Conservation (phyloP, 2,329 filamentous ascomycete genomes). For the Curvularia sp. region DNA sequence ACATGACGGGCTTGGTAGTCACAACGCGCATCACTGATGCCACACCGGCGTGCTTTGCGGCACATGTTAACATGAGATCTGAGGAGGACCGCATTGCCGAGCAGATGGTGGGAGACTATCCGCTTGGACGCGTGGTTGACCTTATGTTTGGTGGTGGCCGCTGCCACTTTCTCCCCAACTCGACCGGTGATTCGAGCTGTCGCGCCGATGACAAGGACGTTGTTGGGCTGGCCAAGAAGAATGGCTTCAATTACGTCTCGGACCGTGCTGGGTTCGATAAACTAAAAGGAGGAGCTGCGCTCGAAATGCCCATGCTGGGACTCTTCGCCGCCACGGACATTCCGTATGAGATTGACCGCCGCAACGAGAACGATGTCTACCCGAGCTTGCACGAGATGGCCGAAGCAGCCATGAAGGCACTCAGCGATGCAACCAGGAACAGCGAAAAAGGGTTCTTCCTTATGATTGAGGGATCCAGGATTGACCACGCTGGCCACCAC, state of each 20-base stretch:
- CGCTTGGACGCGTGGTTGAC: slow-evolving; percentile 86
- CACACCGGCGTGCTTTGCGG: slow-evolving; percentile 92
- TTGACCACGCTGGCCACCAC: slow-evolving; percentile 85
- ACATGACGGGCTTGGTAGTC: slow-evolving; percentile 91
- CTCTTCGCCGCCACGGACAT: slow-evolving; percentile 84
- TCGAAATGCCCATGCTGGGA: slow-evolving; percentile 81
- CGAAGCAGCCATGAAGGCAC: slow-evolving; percentile 75
- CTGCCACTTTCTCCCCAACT: slow-evolving; percentile 91
- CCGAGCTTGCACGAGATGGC: slow-evolving; percentile 94
- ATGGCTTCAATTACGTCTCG: slow-evolving; percentile 81
- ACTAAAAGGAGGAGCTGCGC: slow-evolving; percentile 69
- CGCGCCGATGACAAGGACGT: slow-evolving; percentile 80
- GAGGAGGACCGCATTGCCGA: slow-evolving; percentile 92
- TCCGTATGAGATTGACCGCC: slow-evolving; percentile 91
- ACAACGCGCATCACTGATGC: slow-evolving; percentile 96
- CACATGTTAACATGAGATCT: slow-evolving; percentile 78
- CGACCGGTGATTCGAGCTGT: slow-evolving; percentile 75
- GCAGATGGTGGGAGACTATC: slow-evolving; percentile 88
- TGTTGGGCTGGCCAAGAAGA: slow-evolving; percentile 72
- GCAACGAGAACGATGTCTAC: slow-evolving; percentile 77
- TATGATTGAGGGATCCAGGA: slow-evolving; percentile 96
- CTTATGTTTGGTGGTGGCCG: slow-evolving; percentile 91
- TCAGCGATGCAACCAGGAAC: slow-evolving; percentile 80
- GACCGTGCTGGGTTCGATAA: slow-evolving; percentile 77
- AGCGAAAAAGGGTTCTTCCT: slow-evolving; percentile 95